Percentiles rank a stretch among this genome's conserved stretches.
phyloP scores from a whole-genome alignment of 1,139 yeast species.

The Pichia sp. region DNA sequence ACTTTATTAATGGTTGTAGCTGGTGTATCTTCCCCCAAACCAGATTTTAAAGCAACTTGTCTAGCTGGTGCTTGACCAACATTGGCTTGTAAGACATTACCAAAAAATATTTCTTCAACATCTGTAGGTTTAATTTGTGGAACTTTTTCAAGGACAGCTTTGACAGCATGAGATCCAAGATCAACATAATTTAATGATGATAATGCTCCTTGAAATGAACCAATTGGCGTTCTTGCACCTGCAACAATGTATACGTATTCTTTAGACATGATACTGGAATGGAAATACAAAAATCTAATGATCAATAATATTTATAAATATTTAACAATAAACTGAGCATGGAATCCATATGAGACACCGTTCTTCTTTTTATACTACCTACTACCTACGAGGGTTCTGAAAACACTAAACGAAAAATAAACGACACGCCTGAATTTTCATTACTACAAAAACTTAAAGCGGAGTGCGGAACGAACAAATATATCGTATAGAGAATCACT shows the following conservation, averaged over 20 bases:
- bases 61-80: constrained; percentile 98
- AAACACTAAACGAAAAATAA: too few relatives aligned
- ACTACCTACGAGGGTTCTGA: too few relatives aligned
- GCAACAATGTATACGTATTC: constrained; percentile 80
- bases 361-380: too few relatives aligned
- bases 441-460: too few relatives aligned
- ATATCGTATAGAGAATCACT: too few relatives aligned
- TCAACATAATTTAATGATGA: constrained; percentile 73
- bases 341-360: too few relatives aligned
- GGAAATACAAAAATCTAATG: too few relatives aligned
- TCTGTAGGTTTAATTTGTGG: constrained; percentile 71
- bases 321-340: too few relatives aligned
- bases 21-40: constrained; percentile 67
- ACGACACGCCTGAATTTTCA: too few relatives aligned
- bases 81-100: constrained; percentile 89
- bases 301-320: too few relatives aligned
- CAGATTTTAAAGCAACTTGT: constrained; percentile 91
- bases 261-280: constrained; percentile 21
- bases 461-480: too few relatives aligned
- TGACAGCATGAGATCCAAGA: constrained; percentile 88
- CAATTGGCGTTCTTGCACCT: constrained; percentile 91
- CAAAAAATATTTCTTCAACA: constrained; percentile 88
- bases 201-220: constrained; percentile 83
- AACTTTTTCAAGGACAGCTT: constrained; percentile 77
- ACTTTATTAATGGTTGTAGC: constrained; percentile 94